Base-by-base conservation (phyloP, 2,329 filamentous ascomycete species). In the Botryotinia calthae region DNA sequence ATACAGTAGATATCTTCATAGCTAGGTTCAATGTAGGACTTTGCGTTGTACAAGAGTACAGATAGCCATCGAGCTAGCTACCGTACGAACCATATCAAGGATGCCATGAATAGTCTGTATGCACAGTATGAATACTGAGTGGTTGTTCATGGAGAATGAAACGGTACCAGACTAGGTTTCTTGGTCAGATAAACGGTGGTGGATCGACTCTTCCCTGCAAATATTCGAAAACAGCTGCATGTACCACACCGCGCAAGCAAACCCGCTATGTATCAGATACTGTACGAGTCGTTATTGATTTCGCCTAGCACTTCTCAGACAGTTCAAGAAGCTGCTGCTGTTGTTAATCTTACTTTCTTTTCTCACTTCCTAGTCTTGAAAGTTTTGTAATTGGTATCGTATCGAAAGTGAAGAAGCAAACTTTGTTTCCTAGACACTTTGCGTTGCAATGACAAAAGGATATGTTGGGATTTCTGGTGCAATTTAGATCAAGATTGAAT, bases 21-120 rank as follows among this genome's bases (percentile, higher is more conserved):
- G 34, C 48, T n/a, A 71, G 48, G 58, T 67, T 51, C 48, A 74
- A 74, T 34, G 46, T 64, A 14, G 28, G 64, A 34, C 46, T 18
- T 66, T 66, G 28, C 64, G 28, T 66, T 66, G 40, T 61, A n/a
- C 56, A n/a, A 70, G n/a, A 42, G 51, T 28, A 56, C 51, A 16
- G n/a, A 48, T 48, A 37, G 12, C 4, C 42, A 62, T 40, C 22
- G 6, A 61, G n/a, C 20, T 58, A 34, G 37, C n/a, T 28, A 56
- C 14, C 14, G 3, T 56, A 28, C 7, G 3, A 28, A 56, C 7
- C 51, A 56, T 58, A 46, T 64, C 18, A 44, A 46, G n/a, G 40
- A 28, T n/a, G 16, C 28, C 34, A 34, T 25, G n/a, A 42, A 42
- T 56, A 56, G 16, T 10, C 9, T 18, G 16, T 56, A 56, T 56